These are phyloP conservation scores for Nyssa sinensis DNA, from an alignment of 148 eudicot species.

Conservation along the genomic window DNA sequence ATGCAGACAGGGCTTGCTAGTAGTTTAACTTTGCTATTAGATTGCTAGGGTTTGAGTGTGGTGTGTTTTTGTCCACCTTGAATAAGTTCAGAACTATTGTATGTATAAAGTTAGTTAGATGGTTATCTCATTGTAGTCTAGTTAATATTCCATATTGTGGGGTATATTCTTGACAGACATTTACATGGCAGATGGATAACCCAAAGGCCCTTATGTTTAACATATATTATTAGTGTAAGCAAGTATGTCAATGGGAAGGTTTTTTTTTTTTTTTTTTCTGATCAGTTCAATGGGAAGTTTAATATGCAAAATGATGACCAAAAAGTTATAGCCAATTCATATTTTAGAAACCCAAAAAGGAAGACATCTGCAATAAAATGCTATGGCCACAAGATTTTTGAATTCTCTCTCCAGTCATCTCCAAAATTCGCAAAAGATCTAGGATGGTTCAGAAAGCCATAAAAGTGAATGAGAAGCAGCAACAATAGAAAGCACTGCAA, in stretches of 20 bases:
- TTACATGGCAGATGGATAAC: not conserved
- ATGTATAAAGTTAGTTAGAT: not conserved
- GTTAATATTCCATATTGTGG: slow-evolving; percentile 3
- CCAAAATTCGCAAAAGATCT: not conserved
- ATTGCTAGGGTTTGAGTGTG: not conserved
- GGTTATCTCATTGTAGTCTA: not conserved
- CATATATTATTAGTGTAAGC: not conserved
- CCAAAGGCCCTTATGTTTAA: not conserved
- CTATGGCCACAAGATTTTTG: not conserved
- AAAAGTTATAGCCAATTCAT: not conserved
- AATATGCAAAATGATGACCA: not conserved
- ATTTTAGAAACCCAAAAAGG: not conserved
- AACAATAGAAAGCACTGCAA: too few relatives aligned
- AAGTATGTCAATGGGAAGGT: not conserved
- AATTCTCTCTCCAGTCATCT: not conserved
- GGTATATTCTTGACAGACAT: too few relatives aligned
- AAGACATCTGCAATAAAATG: not conserved
- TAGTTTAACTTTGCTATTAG: not conserved
- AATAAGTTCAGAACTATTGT: not conserved
- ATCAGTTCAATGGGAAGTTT: too few relatives aligned
- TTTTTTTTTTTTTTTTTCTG: too few relatives aligned
- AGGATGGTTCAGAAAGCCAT: too few relatives aligned
- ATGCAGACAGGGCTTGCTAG: slow-evolving; percentile 9
- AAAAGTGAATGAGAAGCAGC: too few relatives aligned
- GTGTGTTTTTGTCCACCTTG: not conserved